Percentiles rank a stretch among this genome's conserved stretches.
phyloP scores from a whole-genome alignment of 1,284 basidiomycete genomes.

The Ganoderma multipileum region DNA sequence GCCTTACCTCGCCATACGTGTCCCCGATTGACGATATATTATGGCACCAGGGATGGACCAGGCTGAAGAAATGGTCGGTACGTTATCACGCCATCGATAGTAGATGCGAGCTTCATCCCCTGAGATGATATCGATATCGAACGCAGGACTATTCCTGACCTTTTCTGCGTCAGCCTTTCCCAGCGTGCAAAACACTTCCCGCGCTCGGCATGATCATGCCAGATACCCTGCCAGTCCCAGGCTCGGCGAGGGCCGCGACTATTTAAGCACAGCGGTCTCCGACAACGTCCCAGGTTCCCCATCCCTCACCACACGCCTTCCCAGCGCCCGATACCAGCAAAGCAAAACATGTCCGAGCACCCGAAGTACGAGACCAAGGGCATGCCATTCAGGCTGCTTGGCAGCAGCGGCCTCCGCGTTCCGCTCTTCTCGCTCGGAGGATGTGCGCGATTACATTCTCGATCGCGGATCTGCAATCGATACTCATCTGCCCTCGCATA shows the following conservation, averaged over 20 bases:
- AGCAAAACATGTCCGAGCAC: constrained; percentile 15
- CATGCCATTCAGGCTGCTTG: constrained; percentile 80
- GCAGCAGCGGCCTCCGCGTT: constrained; percentile 76
- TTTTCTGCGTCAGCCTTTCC: constrained; percentile 2
- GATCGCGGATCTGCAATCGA: constrained; percentile 3
- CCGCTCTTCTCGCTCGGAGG: constrained; percentile 83
- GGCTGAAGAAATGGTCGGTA: background rate
- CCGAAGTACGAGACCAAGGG: constrained; percentile 60
- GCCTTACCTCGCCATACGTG: background rate
- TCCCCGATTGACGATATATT: background rate
- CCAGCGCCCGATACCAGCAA: background rate
- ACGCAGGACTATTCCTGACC: background rate
- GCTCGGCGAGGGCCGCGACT: background rate
- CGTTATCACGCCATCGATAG: background rate
- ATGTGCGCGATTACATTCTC: constrained; percentile 46
- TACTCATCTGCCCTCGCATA: background rate
- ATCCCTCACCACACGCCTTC: background rate
- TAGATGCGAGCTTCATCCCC: background rate
- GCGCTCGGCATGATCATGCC: constrained; percentile 11
- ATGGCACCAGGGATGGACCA: background rate
- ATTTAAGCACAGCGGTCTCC: constrained; percentile 1
- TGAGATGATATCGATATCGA: background rate
- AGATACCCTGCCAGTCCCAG: background rate
- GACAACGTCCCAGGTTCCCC: background rate
- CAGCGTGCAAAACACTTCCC: background rate